A percentile compares a stretch with the other conserved stretches of the same genome.
Conservation (phyloP, 768 basidiomycete species). For the Boletus rufocinnamomeus region DNA sequence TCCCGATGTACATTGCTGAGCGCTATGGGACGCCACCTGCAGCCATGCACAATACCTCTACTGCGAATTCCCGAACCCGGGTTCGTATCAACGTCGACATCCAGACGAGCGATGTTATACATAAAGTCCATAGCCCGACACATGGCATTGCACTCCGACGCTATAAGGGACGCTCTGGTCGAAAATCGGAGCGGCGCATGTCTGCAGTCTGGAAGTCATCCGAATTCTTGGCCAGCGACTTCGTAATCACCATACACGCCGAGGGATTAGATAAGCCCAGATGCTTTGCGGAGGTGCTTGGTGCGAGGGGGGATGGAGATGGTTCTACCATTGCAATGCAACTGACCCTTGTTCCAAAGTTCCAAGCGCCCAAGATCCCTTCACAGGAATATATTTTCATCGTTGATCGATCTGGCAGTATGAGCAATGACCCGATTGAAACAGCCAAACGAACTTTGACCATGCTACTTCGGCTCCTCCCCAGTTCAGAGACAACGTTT, state of each 20-base stretch:
- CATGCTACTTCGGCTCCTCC: constrained; percentile 52
- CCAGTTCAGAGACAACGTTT: constrained; percentile 44
- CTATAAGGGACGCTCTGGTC: constrained; percentile 39
- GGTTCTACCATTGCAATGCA: constrained; percentile 49
- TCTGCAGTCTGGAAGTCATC: constrained; percentile 43
- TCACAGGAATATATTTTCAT: constrained; percentile 63
- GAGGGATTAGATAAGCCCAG: constrained; percentile 53
- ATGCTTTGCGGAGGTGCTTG: constrained; percentile 53
- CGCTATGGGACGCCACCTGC: constrained; percentile 54
- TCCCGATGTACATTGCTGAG: constrained; percentile 50
- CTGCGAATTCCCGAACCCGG: constrained; percentile 36
- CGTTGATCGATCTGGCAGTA: constrained; percentile 60
- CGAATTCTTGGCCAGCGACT: constrained; percentile 48
- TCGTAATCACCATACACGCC: constrained; percentile 52
- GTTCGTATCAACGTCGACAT: constrained; percentile 46
- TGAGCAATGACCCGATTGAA: constrained; percentile 44
- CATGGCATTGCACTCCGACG: constrained; percentile 40
- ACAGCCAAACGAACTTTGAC: constrained; percentile 49
- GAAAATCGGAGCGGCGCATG: constrained; percentile 42
- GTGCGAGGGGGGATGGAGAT: constrained; percentile 7
- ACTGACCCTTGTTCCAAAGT: constrained; percentile 55
- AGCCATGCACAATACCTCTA: constrained; percentile 35
- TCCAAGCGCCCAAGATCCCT: constrained; percentile 42
- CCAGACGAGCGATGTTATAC: constrained; percentile 50
- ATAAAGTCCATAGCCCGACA: constrained; percentile 44